Evolutionary conservation across 2,329 filamentous ascomycete genomes (phyloP).

Genomic region (Apiospora pterosperma): DNA sequence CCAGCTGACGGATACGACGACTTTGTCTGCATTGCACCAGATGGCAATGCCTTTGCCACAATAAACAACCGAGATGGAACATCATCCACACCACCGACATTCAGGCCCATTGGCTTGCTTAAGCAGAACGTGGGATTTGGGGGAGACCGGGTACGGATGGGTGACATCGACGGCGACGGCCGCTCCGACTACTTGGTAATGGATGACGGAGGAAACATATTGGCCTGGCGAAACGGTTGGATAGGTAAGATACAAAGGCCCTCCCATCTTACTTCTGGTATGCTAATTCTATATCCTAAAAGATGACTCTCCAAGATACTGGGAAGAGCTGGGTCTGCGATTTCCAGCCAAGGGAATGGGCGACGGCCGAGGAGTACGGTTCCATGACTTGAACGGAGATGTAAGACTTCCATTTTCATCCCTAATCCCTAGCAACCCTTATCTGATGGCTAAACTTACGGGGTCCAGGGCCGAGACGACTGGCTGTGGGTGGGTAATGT

Average conservation of each 20-base stretch:
- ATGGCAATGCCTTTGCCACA: constrained; percentile 11
- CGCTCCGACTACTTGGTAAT: constrained; percentile 30
- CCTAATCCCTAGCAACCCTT: background rate
- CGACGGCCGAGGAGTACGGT: constrained; percentile 15
- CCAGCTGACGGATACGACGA: constrained; percentile 23
- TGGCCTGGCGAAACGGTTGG: constrained; percentile 27
- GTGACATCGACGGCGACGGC: constrained; percentile 30
- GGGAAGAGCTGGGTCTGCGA: constrained; percentile 26
- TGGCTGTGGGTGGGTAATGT: constrained; percentile 18
- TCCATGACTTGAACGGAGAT: constrained; percentile 21
- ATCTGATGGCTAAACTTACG: background rate
- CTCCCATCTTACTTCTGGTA: too few species aligned
- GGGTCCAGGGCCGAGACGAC: constrained; percentile 15
- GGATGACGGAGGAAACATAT: constrained; percentile 19
- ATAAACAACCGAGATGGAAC: constrained; percentile 20
- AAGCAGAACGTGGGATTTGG: constrained; percentile 11
- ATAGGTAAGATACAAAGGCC: constrained; percentile 9
- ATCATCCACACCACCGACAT: constrained; percentile 13
- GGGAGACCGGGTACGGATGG: constrained; percentile 21
- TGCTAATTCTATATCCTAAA: background rate
- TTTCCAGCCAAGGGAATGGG: constrained; percentile 19
- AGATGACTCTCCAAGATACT: constrained; percentile 25
- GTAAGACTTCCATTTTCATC: background rate
- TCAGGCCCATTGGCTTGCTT: constrained; percentile 17
- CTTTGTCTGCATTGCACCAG: constrained; percentile 24